Conservation (phyloP, 2,329 filamentous ascomycete genomes). For the Calonectria leucothoes region DNA sequence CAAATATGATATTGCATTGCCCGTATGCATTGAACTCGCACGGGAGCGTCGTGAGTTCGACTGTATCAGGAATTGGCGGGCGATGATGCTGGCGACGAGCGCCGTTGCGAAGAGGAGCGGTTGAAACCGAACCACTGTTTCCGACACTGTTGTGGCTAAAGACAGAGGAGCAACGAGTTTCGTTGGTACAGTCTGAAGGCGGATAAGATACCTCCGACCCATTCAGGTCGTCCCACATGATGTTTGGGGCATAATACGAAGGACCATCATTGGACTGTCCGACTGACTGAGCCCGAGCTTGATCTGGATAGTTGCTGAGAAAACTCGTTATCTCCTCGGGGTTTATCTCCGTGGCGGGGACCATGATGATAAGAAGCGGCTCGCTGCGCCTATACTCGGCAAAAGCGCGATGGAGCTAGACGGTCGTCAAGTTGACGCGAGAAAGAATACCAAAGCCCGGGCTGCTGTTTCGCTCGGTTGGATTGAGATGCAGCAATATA, state of each 20-base stretch:
- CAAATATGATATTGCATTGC: conserved; percentile 53
- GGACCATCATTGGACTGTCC: no score
- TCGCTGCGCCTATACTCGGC: not conserved
- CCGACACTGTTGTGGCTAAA: conserved; percentile 16
- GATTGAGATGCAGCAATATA: not conserved
- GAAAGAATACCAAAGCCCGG: not conserved
- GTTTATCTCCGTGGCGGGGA: not conserved
- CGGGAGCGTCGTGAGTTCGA: not conserved
- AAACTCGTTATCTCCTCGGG: not conserved
- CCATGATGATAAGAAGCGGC: not conserved
- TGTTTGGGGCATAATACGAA: not conserved
- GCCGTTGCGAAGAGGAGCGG: conserved; percentile 36
- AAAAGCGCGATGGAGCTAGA: not conserved
- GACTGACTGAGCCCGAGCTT: not conserved
- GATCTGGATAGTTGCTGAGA: not conserved
- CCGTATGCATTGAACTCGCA: conserved; percentile 58
- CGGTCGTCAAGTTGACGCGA: not conserved
- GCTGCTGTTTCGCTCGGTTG: not conserved
- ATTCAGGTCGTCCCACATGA: not conserved
- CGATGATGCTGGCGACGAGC: conserved; percentile 20
- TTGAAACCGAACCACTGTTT: conserved; percentile 31
- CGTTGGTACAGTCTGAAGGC: conserved; percentile 28
- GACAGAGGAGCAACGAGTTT: conserved; percentile 21
- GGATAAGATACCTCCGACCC: not conserved
- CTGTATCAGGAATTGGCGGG: conserved; percentile 7